phyloP scores from a whole-genome alignment of 768 basidiomycete genomes.

The Agrocybe chaxingu region DNA sequence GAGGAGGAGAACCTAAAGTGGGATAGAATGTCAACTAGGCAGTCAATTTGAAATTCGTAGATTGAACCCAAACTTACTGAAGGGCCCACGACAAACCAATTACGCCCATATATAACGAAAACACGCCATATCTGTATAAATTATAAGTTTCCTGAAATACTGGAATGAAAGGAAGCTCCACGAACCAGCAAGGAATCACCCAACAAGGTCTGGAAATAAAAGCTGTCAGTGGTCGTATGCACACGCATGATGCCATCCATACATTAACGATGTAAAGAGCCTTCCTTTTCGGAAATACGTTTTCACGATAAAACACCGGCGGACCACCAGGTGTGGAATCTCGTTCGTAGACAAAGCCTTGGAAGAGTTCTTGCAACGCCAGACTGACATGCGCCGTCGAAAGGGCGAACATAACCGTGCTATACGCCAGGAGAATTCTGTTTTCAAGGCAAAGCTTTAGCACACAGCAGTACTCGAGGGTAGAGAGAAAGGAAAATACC shows the following conservation, averaged over 20 bases:
- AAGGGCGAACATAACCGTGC: slow-evolving; percentile 22
- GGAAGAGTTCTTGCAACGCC: slow-evolving; percentile 20
- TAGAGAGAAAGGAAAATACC: slow-evolving; percentile 2
- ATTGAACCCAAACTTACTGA: slow-evolving; percentile 13
- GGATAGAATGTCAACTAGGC: background rate
- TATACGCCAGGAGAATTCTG: slow-evolving; percentile 19
- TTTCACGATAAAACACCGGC: slow-evolving; percentile 17
- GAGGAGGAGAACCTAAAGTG: slow-evolving; percentile 17
- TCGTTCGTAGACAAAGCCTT: slow-evolving; percentile 21
- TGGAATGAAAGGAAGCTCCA: background rate
- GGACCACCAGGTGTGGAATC: slow-evolving; percentile 13
- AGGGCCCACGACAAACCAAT: slow-evolving; percentile 17
- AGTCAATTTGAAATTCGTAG: background rate
- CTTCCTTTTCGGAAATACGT: slow-evolving; percentile 24
- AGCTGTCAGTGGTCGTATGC: background rate
- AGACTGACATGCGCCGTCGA: slow-evolving; percentile 24
- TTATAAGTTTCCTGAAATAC: background rate
- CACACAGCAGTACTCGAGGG: background rate
- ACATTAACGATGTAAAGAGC: slow-evolving; percentile 27
- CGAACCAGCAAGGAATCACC: slow-evolving; percentile 22
- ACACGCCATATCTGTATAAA: slow-evolving; percentile 23
- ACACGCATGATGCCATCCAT: background rate
- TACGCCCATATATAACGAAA: slow-evolving; percentile 23
- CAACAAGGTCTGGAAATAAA: slow-evolving; percentile 19
- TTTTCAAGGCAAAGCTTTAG: background rate